These are phyloP conservation scores for Fusarium sarcochroum DNA, from an alignment of 2,329 filamentous ascomycete genomes.

Conservation along the genomic window DNA sequence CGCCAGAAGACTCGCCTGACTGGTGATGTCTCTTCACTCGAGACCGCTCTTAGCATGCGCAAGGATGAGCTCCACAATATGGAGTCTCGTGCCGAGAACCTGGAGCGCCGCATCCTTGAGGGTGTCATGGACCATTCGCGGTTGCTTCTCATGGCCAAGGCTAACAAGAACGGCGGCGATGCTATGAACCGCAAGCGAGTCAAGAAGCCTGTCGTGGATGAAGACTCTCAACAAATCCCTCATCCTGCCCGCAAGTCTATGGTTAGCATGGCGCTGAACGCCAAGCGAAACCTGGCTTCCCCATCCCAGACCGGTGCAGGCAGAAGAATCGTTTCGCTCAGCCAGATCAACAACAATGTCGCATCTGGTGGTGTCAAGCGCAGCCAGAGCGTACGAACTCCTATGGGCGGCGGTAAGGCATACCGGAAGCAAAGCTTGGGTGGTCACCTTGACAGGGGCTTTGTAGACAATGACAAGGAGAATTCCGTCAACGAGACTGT, in stretches of 20 bases:
- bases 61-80: conserved; percentile 93
- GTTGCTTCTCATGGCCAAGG: conserved; percentile 84
- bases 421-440: conserved; percentile 80
- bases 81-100: conserved; percentile 87
- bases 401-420: conserved; percentile 58
- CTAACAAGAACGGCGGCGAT: conserved; percentile 63
- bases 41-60: conserved; percentile 89
- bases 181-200: conserved; percentile 72
- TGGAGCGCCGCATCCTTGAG: conserved; percentile 94
- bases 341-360: conserved; percentile 86
- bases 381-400: conserved; percentile 82
- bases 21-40: conserved; percentile 89
- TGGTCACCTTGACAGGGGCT: conserved; percentile 63
- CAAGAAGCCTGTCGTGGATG: conserved; percentile 56
- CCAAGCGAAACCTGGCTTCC: conserved; percentile 63
- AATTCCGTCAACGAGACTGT: conserved; percentile 73
- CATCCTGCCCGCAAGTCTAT: conserved; percentile 52
- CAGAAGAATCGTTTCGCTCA: conserved; percentile 89
- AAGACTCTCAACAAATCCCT: conserved; percentile 43
- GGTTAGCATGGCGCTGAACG: conserved; percentile 68
- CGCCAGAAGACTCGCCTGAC: conserved; percentile 84
- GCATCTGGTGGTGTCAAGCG: conserved; percentile 76
- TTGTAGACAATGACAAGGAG: conserved; percentile 72
- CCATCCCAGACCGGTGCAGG: conserved; percentile 69
- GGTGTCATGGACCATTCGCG: conserved; percentile 97